These are phyloP conservation scores for Nothophaeocryptopus gaeumannii DNA, from an alignment of 2,329 filamentous ascomycete genomes.

Conservation along the genomic window DNA sequence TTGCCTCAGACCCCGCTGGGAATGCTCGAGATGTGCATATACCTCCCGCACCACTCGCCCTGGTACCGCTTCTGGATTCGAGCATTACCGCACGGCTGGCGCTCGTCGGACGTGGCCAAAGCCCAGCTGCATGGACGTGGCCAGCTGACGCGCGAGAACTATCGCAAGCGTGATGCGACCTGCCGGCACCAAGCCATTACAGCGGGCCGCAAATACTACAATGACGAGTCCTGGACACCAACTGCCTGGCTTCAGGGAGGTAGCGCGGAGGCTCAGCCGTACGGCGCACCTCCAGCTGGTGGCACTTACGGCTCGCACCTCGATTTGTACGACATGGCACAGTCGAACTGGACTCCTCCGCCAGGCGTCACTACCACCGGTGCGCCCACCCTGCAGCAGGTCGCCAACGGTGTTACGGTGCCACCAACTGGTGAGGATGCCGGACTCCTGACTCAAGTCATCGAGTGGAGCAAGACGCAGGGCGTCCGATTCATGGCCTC, in stretches of 20 bases:
- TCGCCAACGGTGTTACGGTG: slow-evolving; percentile 6
- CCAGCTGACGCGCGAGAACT: not conserved
- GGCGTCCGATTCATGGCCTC: not conserved
- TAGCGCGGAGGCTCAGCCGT: not conserved
- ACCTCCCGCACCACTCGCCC: not conserved
- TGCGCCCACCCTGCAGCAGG: not conserved
- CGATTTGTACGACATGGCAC: not conserved
- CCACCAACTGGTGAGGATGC: slow-evolving; percentile 11
- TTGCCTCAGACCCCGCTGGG: not conserved
- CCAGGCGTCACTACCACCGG: not conserved
- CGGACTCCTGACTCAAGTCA: slow-evolving; percentile 9
- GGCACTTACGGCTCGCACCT: not conserved
- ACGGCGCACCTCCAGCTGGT: not conserved
- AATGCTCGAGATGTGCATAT: not conserved
- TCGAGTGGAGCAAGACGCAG: slow-evolving; percentile 1
- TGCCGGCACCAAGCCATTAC: not conserved
- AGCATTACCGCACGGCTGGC: slow-evolving; percentile 7
- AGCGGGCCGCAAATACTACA: not conserved
- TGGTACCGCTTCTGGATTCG: not conserved
- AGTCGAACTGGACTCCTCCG: no score
- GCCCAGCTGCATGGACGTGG: slow-evolving; percentile 13
- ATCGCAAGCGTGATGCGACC: not conserved
- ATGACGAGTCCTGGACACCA: not conserved
- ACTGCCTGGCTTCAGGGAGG: not conserved
- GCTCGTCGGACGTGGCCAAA: slow-evolving; percentile 5